Conservation (phyloP, 306 rosid species). For the Prunus davidiana region DNA sequence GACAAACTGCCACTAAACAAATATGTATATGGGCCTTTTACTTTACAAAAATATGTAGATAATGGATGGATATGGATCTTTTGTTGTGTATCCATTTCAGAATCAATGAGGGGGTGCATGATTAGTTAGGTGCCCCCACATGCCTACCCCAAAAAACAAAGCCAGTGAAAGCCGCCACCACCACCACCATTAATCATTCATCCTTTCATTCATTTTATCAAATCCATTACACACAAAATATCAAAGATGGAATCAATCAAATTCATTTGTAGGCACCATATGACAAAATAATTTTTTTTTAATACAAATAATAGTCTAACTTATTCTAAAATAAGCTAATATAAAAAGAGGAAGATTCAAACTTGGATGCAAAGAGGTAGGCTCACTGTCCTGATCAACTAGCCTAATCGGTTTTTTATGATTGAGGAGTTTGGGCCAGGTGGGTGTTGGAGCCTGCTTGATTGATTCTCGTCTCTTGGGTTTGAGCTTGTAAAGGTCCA, state of each 20-base stretch:
- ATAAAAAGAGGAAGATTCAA: too few species aligned
- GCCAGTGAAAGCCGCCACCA: conserved; percentile 29
- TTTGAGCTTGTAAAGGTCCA: background rate
- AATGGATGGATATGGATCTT: background rate
- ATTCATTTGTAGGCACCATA: background rate
- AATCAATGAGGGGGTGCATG: conserved; percentile 35
- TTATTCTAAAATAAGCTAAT: too few species aligned
- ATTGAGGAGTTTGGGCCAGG: background rate
- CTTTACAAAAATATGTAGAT: too few species aligned
- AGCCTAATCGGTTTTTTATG: background rate
- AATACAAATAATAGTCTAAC: too few species aligned
- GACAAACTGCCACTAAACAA: too few species aligned
- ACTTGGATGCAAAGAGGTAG: too few species aligned
- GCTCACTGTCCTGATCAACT: too few species aligned
- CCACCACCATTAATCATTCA: conserved; percentile 38
- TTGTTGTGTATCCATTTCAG: conserved; percentile 23
- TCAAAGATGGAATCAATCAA: background rate
- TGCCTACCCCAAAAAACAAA: conserved; percentile 36
- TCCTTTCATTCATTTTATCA: background rate
- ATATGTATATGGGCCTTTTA: too few species aligned
- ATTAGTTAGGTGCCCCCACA: conserved; percentile 52
- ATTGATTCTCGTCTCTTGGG: background rate
- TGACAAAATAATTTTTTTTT: too few species aligned
- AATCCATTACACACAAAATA: background rate
- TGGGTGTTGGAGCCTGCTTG: background rate